Base-by-base conservation (phyloP, 1,284 basidiomycete species). In the Microbotryum violaceum region DNA sequence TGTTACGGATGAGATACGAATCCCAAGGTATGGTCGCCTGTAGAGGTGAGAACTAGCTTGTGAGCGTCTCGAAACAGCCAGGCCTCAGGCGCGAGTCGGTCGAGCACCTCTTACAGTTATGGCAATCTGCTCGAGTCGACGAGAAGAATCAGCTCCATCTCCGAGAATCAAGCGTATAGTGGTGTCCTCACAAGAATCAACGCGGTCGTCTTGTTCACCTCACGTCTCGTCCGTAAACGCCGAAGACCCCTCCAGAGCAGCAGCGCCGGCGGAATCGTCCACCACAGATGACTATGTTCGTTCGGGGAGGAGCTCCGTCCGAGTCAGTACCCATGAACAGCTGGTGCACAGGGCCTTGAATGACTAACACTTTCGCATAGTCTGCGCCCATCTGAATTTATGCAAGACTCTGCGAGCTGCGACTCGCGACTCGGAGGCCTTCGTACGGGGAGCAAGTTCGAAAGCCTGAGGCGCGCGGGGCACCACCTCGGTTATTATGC, bases 21-120 rank as follows among this genome's bases (percentile, higher is more conserved):
- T 73, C 72, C 70, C 72, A 73, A 21, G 72, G 72, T 23, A 68
- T 72, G 3, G 72, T 72, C 10, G 67, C 65, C 51, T 63, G 58
- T 3, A 58, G 5, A 14, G 61, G 37, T 42, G 37, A 16, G 37
- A 18, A 42, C 37, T 9, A 2, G 37, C 37, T 18, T 18, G 37
- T 42, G 37, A 18, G 37, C 12, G 68, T 58, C 46, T 56, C 18
- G 16, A 21, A 33, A 29, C n/a, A 31, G 31, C 31, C 31, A 31
- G 31, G 31, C 31, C 29, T 29, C 29, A 48, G 8, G 37, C 0
- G 21, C 20, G 12, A 7, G 47, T 18, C 29, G n/a, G 7, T 33
- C 3, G 8, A 21, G n/a, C 4, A 31, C 6, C 10, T 7, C 60
- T 25, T 21, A 64, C 63, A 20, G 54, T 44, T 7, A 65, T 57